Percentiles rank a stretch among this genome's conserved stretches.
These are phyloP conservation scores for Penicillium sp. DNA, from an alignment of 2,329 filamentous ascomycete genomes.

Conservation along the genomic window DNA sequence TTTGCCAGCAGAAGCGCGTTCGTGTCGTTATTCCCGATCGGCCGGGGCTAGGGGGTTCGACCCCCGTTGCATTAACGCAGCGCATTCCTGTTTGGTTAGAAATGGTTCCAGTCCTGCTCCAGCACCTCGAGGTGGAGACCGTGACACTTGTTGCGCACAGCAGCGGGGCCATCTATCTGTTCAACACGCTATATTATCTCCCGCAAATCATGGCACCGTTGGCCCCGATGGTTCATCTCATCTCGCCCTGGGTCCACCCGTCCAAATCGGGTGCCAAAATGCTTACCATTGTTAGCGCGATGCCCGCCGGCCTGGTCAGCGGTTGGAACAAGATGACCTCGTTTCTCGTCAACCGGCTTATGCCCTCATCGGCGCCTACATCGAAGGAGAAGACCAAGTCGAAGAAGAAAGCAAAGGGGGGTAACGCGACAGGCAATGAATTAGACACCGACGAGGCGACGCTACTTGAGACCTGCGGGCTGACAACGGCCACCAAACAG, in stretches of 20 bases:
- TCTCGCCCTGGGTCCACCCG: conserved; percentile 1
- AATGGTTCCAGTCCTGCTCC: conserved; percentile 45
- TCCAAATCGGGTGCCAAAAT: not conserved
- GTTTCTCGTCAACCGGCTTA: not conserved
- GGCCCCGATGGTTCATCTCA: not conserved
- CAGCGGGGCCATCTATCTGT: conserved; percentile 48
- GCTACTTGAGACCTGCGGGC: not conserved
- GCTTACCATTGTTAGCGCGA: not conserved
- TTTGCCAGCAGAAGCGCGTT: not conserved
- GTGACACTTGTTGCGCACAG: conserved; percentile 47
- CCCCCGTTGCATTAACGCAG: conserved; percentile 38
- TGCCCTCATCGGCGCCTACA: not conserved
- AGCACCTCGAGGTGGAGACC: conserved; percentile 41
- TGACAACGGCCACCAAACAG: not conserved
- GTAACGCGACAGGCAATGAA: not conserved
- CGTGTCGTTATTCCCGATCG: conserved; percentile 27
- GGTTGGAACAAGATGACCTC: not conserved
- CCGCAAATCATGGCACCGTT: conserved; percentile 35
- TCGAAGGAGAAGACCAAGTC: not conserved
- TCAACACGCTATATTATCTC: conserved; percentile 46
- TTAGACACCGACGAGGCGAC: not conserved
- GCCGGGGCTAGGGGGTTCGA: conserved; percentile 51
- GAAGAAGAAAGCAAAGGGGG: not conserved
- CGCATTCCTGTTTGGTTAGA: conserved; percentile 49
- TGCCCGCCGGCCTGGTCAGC: not conserved